A percentile compares a stretch with the other conserved stretches of the same genome.
phyloP scores from a whole-genome alignment of 164 flowering plant species.

The Akebia trifoliata region DNA sequence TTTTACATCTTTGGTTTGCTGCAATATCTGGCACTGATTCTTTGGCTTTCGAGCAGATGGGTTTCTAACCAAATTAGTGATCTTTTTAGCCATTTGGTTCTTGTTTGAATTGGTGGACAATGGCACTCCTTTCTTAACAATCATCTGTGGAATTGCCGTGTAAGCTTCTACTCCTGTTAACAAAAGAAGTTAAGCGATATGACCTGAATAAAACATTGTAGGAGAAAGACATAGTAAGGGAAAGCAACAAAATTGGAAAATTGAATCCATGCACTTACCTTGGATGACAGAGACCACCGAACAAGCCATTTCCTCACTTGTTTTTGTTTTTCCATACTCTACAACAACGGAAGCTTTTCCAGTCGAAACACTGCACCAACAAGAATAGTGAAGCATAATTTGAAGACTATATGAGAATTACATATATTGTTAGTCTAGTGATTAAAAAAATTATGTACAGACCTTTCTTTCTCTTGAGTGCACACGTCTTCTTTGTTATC shows the following conservation, averaged over 20 bases:
- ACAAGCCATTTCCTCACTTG: slow-evolving; percentile 8
- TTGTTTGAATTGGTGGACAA: slow-evolving; percentile 28
- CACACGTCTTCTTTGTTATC: not conserved
- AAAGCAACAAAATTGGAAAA: too few species aligned
- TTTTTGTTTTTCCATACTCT: slow-evolving; percentile 5
- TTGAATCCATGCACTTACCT: slow-evolving; percentile 12
- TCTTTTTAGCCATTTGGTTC: slow-evolving; percentile 46
- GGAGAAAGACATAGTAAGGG: not conserved
- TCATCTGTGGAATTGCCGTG: slow-evolving; percentile 50
- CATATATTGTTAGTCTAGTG: not conserved
- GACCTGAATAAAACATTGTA: too few species aligned
- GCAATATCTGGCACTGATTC: slow-evolving; percentile 35
- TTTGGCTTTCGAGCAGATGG: slow-evolving; percentile 55
- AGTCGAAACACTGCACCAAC: slow-evolving; percentile 9
- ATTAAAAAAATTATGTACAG: slow-evolving; percentile 8
- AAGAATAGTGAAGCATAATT: not conserved
- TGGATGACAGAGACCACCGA: slow-evolving; percentile 5
- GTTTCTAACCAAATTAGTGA: slow-evolving; percentile 45
- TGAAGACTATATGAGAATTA: not conserved
- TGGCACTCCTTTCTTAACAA: slow-evolving; percentile 19
- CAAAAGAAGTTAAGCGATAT: not conserved
- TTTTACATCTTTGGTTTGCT: slow-evolving; percentile 35
- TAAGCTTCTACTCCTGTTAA: slow-evolving; percentile 32
- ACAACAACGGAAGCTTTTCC: not conserved
- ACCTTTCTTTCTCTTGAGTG: slow-evolving; percentile 29